Evolutionary conservation across 257 asterid species (phyloP).

Genomic region (Salvia hispanica): DNA sequence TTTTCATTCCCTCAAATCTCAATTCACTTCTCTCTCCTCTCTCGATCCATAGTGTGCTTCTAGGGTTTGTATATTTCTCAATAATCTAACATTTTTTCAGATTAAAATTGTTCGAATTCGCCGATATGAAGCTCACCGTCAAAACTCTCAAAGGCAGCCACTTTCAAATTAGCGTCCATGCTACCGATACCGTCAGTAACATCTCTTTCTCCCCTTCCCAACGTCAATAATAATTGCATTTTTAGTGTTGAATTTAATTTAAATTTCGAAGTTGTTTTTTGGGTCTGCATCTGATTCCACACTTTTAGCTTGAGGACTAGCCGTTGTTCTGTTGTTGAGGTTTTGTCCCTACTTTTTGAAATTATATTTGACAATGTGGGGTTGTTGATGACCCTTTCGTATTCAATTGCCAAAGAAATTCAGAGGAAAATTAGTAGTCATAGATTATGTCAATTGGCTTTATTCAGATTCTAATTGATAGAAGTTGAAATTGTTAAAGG

Average conservation of each 20-base stretch:
- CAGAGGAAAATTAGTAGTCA: constrained; percentile 3
- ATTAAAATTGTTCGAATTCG: constrained; percentile 24
- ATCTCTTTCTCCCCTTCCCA: background rate
- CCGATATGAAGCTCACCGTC: constrained; percentile 88
- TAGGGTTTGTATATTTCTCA: constrained; percentile 37
- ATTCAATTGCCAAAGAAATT: constrained; percentile 17
- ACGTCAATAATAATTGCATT: constrained; percentile 5
- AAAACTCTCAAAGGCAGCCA: constrained; percentile 95
- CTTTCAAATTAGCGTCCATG: constrained; percentile 78
- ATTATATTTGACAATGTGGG: constrained; percentile 17
- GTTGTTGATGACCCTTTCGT: constrained; percentile 3
- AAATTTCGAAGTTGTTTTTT: background rate
- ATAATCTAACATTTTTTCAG: constrained; percentile 5
- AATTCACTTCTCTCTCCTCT: background rate
- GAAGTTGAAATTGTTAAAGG: constrained; percentile 10
- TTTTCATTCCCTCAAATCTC: constrained; percentile 6
- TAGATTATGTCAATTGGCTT: too few relatives aligned
- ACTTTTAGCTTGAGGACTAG: constrained; percentile 8
- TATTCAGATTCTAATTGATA: too few relatives aligned
- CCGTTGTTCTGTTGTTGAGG: background rate
- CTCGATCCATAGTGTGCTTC: constrained; percentile 36
- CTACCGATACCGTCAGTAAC: constrained; percentile 69
- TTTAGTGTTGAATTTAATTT: background rate
- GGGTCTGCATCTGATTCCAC: constrained; percentile 25
- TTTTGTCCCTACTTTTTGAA: background rate